Percentiles rank a stretch among this genome's conserved stretches.
phyloP scores from a whole-genome alignment of 228 moss, liverwort and hornwort genomes.

The Sphagnum fallax region DNA sequence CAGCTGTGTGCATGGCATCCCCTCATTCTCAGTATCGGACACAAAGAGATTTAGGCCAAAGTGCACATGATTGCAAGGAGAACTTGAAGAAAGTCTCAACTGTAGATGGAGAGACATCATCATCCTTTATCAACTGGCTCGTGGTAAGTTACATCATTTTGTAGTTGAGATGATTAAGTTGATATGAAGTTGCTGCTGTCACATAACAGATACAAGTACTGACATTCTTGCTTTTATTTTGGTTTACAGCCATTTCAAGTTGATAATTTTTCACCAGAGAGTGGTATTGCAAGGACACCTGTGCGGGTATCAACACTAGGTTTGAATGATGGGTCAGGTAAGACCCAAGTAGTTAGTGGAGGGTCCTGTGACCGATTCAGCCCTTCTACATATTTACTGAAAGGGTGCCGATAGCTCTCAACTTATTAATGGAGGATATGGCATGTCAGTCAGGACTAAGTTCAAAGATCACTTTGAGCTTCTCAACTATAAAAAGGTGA shows the following conservation, averaged over 20 bases:
- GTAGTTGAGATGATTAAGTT: too few species aligned
- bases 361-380: conserved; percentile 75
- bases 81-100: conserved; percentile 37
- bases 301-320: conserved; percentile 58
- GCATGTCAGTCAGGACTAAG: too few species aligned
- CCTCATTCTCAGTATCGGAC: conserved; percentile 53
- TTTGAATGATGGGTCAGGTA: conserved; percentile 39
- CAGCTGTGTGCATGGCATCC: conserved; percentile 50
- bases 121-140: conserved; percentile 70
- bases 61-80: conserved; percentile 59
- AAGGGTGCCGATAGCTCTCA: conserved; percentile 46
- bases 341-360: conserved; percentile 41
- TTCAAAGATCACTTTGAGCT: too few species aligned
- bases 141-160: conserved; percentile 36
- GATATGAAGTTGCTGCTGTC: too few species aligned
- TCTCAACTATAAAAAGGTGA: too few species aligned
- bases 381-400: conserved; percentile 87
- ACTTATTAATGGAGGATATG: too few species aligned
- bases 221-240: not conserved
- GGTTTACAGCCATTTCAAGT: conserved; percentile 63
- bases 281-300: conserved; percentile 63
- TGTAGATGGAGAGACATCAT: conserved; percentile 35
- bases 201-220: too few species aligned
- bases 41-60: conserved; percentile 31
- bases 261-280: conserved; percentile 62